Evolutionary conservation across 768 basidiomycete genomes (phyloP).

Genomic region (Boletus barrowsii): DNA sequence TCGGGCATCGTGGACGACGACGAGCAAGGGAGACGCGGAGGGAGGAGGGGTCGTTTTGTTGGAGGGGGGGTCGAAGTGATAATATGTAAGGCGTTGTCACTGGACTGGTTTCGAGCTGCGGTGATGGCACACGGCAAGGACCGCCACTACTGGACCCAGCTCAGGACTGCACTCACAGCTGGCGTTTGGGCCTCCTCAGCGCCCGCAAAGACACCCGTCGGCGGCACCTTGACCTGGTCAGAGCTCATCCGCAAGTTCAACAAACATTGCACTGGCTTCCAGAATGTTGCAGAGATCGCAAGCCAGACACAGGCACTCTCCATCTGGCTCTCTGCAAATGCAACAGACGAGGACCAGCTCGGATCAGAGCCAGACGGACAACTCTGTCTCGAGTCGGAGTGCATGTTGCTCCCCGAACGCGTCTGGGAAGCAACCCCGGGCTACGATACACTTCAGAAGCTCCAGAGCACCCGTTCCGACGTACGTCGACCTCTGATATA

Average conservation of each 20-base stretch:
- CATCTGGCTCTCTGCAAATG: slow-evolving; percentile 48
- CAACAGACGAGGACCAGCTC: slow-evolving; percentile 56
- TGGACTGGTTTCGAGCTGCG: not conserved
- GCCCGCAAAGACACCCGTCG: slow-evolving; percentile 62
- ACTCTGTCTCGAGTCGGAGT: slow-evolving; percentile 49
- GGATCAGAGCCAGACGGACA: slow-evolving; percentile 38
- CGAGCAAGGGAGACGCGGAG: slow-evolving; percentile 10
- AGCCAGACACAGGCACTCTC: slow-evolving; percentile 64
- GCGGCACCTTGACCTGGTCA: slow-evolving; percentile 59
- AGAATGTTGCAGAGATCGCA: slow-evolving; percentile 62
- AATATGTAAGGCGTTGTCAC: not conserved
- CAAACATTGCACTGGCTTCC: slow-evolving; percentile 69
- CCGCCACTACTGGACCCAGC: slow-evolving; percentile 74
- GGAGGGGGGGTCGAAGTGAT: slow-evolving; percentile 9
- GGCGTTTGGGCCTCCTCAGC: slow-evolving; percentile 65
- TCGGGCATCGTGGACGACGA: slow-evolving; percentile 25
- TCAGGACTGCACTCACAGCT: slow-evolving; percentile 64
- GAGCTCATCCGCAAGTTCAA: slow-evolving; percentile 83
- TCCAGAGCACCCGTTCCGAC: slow-evolving; percentile 52
- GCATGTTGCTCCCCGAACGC: slow-evolving; percentile 51
- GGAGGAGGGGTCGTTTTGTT: slow-evolving; percentile 4
- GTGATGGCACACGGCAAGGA: slow-evolving; percentile 56
- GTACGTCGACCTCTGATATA: slow-evolving; percentile 40
- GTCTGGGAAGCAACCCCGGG: slow-evolving; percentile 54
- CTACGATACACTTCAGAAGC: slow-evolving; percentile 51